Conservation (phyloP, 805 yeast species). For the Candida morakotiae region DNA sequence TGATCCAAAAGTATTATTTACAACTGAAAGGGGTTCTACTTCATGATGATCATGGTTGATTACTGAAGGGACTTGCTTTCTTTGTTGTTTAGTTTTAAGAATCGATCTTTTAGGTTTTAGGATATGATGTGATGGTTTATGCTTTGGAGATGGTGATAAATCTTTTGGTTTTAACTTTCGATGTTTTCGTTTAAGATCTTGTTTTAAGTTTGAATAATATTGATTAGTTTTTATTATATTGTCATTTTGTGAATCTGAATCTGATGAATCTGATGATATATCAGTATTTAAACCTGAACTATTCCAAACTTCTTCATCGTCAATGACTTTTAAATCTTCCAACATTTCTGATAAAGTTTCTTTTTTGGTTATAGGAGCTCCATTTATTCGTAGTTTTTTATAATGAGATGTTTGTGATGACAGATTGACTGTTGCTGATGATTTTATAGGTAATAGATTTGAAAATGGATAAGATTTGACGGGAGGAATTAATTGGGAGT, state of each 20-base stretch:
- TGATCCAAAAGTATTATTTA: constrained; percentile 10
- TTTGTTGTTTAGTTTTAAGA: constrained; percentile 18
- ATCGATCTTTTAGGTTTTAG: constrained; percentile 40
- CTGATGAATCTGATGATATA: constrained; percentile 8
- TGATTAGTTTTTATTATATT: constrained; percentile 12
- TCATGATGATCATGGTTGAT: constrained; percentile 5
- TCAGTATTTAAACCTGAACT: constrained; percentile 23
- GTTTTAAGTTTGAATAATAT: constrained; percentile 14
- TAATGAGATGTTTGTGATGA: constrained; percentile 34
- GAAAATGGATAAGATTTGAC: constrained; percentile 13
- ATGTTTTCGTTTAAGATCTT: background rate
- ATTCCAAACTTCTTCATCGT: constrained; percentile 19
- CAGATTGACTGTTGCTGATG: constrained; percentile 35
- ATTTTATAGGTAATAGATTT: constrained; percentile 20
- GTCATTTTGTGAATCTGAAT: constrained; percentile 12
- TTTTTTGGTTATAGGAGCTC: constrained; percentile 24
- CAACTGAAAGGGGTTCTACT: constrained; percentile 8
- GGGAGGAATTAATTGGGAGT: constrained; percentile 18
- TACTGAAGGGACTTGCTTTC: background rate
- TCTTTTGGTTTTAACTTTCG: constrained; percentile 3
- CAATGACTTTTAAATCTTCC: constrained; percentile 11
- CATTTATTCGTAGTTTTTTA: constrained; percentile 40
- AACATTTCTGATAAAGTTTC: constrained; percentile 8
- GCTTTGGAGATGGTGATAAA: constrained; percentile 34
- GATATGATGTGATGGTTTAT: constrained; percentile 38